Evolutionary conservation across 306 rosid genomes (phyloP).

Genomic region (Arachis stenosperma): DNA sequence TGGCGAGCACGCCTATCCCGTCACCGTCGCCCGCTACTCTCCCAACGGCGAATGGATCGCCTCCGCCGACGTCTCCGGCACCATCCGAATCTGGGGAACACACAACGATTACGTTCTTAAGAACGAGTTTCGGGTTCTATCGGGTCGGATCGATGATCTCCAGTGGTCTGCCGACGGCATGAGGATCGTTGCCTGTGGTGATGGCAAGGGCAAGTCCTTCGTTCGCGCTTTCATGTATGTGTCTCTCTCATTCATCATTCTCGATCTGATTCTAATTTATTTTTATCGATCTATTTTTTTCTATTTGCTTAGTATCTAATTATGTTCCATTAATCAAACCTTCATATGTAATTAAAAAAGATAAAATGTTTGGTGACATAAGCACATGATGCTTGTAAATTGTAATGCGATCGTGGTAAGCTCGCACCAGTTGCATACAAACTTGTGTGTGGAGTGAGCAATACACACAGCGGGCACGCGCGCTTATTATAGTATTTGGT

Average conservation of each 20-base stretch:
- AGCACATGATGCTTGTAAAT: not conserved
- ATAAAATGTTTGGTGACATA: not conserved
- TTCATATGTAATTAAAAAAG: not conserved
- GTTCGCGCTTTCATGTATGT: constrained; percentile 88
- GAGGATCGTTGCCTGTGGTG: constrained; percentile 91
- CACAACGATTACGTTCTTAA: constrained; percentile 75
- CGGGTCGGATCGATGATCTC: constrained; percentile 92
- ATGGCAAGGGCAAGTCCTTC: constrained; percentile 94
- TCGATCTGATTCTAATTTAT: not conserved
- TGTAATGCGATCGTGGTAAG: not conserved
- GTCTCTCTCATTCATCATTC: not conserved
- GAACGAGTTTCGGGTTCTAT: constrained; percentile 84
- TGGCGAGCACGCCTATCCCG: constrained; percentile 86
- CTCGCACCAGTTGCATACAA: too few relatives aligned
- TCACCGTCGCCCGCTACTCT: constrained; percentile 85
- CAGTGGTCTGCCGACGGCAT: constrained; percentile 89
- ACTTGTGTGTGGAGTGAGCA: too few relatives aligned
- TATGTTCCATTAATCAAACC: not conserved
- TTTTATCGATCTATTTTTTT: not conserved
- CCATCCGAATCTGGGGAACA: constrained; percentile 88
- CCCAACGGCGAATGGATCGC: constrained; percentile 99
- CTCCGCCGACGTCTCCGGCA: constrained; percentile 87
- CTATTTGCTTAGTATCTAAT: not conserved
- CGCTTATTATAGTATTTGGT: too few relatives aligned
- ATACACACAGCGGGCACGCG: too few relatives aligned